Base-by-base conservation (phyloP, 176 grass and related monocot genomes). In the Cocos nucifera region DNA sequence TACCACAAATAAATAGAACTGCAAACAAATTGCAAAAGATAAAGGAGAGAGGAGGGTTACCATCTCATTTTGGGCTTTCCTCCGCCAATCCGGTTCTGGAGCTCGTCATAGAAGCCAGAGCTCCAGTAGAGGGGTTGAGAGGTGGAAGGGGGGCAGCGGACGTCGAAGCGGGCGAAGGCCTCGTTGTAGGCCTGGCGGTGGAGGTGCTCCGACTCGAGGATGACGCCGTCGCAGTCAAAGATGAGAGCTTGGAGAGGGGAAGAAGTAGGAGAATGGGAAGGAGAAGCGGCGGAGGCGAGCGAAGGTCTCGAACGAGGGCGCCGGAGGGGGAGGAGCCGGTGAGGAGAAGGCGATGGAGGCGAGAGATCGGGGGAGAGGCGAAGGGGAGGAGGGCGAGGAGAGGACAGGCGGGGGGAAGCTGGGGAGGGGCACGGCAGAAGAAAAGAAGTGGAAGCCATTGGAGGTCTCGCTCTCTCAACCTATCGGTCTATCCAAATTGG, bases 11-110 rank as follows among this genome's bases (percentile, higher is more conserved):
- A 26, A 65, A 73, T 15, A 74, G 52, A 73, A 70, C 49, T 56
- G 66, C 57, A 64, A 51, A 17, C 23, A 24, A 65, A 71, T 50
- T 4, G 18, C 24, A 15, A 8, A 19, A 50, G 3, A 23, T 4
- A 17, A 21, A 50, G 15, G 59, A 35, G 1, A 18, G 18, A 2
- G 3, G 21, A 56, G 16, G 15, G 6, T 39, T 75, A 97, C 92
- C 92, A 97, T 75, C 92, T 86, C 92, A 97, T 91, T 70, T 97
- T 97, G 56, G 92, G 92, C 44, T 91, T 97, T 28, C 92, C 92
- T 62, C 92, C 92, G 61, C 92, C 92, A 77, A 91, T 83, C 10
- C 18, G 78, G 55, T 97, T 97, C 78, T 91, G 92, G 32, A 97
- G 75, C 17, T 69, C 70, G 52, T 97, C 92, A 53, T 97, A 88